A percentile compares a stretch with the other conserved stretches of the same genome.
Evolutionary conservation across 305 asterid species (phyloP).

Genomic region (Caryopteris hybrid): DNA sequence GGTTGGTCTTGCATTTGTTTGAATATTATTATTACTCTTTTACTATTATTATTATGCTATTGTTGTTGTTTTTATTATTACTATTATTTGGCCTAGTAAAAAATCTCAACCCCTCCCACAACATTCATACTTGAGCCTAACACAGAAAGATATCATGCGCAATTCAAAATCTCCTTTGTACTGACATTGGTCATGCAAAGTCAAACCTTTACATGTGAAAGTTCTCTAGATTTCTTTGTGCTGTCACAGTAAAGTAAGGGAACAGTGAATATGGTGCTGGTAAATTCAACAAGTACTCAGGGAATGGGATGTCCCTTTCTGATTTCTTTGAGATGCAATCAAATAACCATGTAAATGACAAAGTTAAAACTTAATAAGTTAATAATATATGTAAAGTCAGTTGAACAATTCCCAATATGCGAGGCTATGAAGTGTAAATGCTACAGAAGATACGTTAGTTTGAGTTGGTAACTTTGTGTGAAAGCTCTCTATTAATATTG

Average conservation of each 20-base stretch:
- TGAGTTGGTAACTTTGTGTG: not conserved
- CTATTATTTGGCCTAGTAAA: not conserved
- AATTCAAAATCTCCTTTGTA: not conserved
- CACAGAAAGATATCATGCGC: not conserved
- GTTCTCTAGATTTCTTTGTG: not conserved
- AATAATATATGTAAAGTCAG: not conserved
- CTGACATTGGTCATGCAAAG: conserved; percentile 8
- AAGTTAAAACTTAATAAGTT: not conserved
- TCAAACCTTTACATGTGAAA: not conserved
- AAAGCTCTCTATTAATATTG: not conserved
- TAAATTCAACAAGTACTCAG: not conserved
- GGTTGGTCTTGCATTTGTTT: conserved; percentile 54
- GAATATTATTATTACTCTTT: not conserved
- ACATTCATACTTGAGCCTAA: conserved; percentile 3
- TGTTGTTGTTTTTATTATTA: too few relatives aligned
- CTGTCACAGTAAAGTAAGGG: not conserved
- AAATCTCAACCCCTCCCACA: not conserved
- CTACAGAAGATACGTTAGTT: not conserved
- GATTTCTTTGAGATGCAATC: not conserved
- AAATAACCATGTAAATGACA: not conserved
- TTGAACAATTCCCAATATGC: not conserved
- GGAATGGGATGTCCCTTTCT: not conserved
- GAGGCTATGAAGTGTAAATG: not conserved
- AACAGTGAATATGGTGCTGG: not conserved
- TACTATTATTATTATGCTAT: too few relatives aligned